Percentiles rank a stretch among this genome's conserved stretches.
These are phyloP conservation scores for Ganoderma lingzhi DNA, from an alignment of 1,284 basidiomycete species.

Conservation along the genomic window DNA sequence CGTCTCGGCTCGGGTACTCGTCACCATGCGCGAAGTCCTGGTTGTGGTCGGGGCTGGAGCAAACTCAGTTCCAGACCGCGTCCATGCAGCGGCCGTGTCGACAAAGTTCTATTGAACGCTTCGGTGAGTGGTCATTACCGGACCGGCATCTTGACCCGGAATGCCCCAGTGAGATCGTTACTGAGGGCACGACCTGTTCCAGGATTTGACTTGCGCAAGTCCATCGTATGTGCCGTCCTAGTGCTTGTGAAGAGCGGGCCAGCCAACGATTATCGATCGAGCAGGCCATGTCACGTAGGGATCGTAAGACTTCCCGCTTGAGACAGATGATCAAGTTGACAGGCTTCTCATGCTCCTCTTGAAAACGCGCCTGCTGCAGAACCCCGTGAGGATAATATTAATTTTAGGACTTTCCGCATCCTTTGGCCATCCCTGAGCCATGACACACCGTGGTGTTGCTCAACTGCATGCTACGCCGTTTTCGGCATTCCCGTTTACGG, in stretches of 20 bases:
- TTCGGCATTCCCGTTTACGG: constrained; percentile 63
- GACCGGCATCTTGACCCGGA: constrained; percentile 48
- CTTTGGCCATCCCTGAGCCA: background rate
- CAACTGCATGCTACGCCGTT: constrained; percentile 57
- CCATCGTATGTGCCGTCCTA: constrained; percentile 19
- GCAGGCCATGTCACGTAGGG: constrained; percentile 62
- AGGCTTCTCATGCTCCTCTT: constrained; percentile 67
- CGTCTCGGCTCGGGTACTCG: constrained; percentile 53
- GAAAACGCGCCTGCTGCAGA: constrained; percentile 59
- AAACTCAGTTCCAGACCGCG: constrained; percentile 54
- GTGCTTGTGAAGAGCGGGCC: background rate
- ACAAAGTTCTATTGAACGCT: constrained; percentile 59
- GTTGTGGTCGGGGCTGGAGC: constrained; percentile 60
- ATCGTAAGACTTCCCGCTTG: background rate
- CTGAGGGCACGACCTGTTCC: constrained; percentile 2
- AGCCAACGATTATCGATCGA: constrained; percentile 1
- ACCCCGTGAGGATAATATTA: constrained; percentile 60
- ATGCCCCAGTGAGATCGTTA: background rate
- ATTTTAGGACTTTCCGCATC: background rate
- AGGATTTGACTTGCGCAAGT: constrained; percentile 66
- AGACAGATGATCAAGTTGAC: background rate
- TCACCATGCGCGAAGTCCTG: constrained; percentile 52
- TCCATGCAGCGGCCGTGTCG: constrained; percentile 48
- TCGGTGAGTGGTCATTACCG: constrained; percentile 53
- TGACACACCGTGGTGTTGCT: constrained; percentile 58